Evolutionary conservation across 805 yeast species (phyloP), one percentile per base, ranked within the genome.

Genomic region (Sungouiella thailandica): DNA sequence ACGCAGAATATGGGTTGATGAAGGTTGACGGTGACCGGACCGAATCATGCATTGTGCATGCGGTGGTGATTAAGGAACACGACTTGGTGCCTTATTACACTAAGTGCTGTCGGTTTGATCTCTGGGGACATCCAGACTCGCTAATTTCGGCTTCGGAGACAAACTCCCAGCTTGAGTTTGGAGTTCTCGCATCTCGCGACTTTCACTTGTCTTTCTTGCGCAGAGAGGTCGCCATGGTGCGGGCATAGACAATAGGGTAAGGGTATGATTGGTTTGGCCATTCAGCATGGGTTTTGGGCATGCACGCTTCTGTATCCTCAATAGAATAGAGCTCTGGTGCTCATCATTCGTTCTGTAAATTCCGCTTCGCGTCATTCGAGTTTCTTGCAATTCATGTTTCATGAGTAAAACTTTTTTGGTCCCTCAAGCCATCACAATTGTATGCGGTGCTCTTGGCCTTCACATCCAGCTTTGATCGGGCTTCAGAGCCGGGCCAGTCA

Each of bases 11-110:
- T 15, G 28, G 5, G 41, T 41, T 36, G 36, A 42, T 2, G 27
- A 23, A 7, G n/a, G 23, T 3, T 7, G n/a, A n/a, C n/a, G n/a
- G n/a, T n/a, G 36, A 10, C 22, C 46, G 13, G 23, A 43, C 1
- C 48, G 25, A 39, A 0, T 50, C 40, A 9, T 32, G 68, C 13
- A 43, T 57, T 5, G 16, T 63, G 5, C 48, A 51, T 37, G 72
- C 72, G 1, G 60, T 59, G 19, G 75, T 68, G 15, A 68, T 78
- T 16, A 58, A 57, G 10, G 75, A 74, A 35, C 84, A 78, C 52
- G 45, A 63, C 5, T 51, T 78, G 29, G 69, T 60, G 2, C 58
- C 51, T 2, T 76, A 66, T 49, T 78, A 78, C 43, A 47, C 51
- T 4, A 37, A 48, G 1, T 55, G 56, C 16, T 63, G 72, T 35